A percentile compares a stretch with the other conserved stretches of the same genome.
Evolutionary conservation across 2,329 filamentous ascomycete species (phyloP).

Genomic region (Beauveria bassiana): DNA sequence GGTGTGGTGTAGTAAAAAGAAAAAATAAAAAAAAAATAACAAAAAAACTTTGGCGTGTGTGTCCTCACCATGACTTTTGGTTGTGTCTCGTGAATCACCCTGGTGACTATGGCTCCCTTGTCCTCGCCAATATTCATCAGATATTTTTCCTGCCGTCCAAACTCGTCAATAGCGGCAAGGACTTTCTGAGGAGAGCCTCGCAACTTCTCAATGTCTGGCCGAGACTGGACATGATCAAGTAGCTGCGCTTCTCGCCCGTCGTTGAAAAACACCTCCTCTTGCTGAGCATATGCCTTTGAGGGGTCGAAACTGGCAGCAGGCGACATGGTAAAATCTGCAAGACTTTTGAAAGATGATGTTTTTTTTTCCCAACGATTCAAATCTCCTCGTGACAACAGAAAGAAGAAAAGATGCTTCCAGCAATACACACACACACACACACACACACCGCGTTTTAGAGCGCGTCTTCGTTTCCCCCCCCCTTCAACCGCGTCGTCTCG

Average conservation of each 20-base stretch:
- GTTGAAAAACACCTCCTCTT: constrained; percentile 42
- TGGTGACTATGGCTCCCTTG: constrained; percentile 64
- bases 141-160: constrained; percentile 50
- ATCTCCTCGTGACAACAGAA: neutral
- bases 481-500: neutral
- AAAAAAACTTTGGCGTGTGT: neutral
- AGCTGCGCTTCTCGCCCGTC: constrained; percentile 70
- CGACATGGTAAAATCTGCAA: neutral
- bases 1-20: neutral
- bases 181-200: constrained; percentile 57
- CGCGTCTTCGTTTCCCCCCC: too few relatives aligned
- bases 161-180: constrained; percentile 64
- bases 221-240: constrained; percentile 59
- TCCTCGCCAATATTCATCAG: constrained; percentile 74
- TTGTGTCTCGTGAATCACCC: constrained; percentile 59
- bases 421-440: neutral
- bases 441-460: neutral
- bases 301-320: constrained; percentile 24
- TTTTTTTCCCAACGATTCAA: too few relatives aligned
- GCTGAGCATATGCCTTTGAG: constrained; percentile 34
- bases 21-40: too few relatives aligned
- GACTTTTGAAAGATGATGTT: neutral
- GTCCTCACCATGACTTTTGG: constrained; percentile 53
- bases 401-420: neutral
- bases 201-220: constrained; percentile 54